A percentile compares a stretch with the other conserved stretches of the same genome.
Evolutionary conservation across 2,329 filamentous ascomycete species (phyloP).

Genomic region (Trichoderma asperellum): DNA sequence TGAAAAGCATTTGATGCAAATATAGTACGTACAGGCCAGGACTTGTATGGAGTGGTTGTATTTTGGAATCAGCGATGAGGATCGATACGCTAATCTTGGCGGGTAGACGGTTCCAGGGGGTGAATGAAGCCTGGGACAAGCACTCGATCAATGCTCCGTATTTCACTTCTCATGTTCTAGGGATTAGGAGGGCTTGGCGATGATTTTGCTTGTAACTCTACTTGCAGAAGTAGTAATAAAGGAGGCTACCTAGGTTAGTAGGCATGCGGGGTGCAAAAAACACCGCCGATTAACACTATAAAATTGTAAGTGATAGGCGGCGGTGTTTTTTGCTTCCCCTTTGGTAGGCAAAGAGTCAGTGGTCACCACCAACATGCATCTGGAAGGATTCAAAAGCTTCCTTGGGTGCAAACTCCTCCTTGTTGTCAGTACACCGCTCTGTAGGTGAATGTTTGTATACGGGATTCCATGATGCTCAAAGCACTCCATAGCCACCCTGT

Average conservation of each 20-base stretch:
- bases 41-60: neutral
- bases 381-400: neutral
- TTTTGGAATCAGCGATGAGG: neutral
- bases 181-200: neutral
- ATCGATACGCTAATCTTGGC: neutral
- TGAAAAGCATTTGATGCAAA: neutral
- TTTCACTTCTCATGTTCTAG: neutral
- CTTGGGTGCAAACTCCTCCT: neutral
- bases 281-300: too few species aligned
- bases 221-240: neutral
- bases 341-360: neutral
- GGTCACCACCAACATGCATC: neutral
- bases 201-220: neutral
- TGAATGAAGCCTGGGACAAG: neutral
- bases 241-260: too few species aligned
- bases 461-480: neutral
- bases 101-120: neutral
- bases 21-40: neutral
- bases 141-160: neutral
- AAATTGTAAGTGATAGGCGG: too few species aligned
- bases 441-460: neutral
- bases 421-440: neutral
- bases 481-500: neutral
- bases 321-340: too few species aligned
- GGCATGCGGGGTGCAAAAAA: too few species aligned